Base-by-base conservation (phyloP, 225 moss, liverwort and hornwort species). In the Marchantia polymorpha region DNA sequence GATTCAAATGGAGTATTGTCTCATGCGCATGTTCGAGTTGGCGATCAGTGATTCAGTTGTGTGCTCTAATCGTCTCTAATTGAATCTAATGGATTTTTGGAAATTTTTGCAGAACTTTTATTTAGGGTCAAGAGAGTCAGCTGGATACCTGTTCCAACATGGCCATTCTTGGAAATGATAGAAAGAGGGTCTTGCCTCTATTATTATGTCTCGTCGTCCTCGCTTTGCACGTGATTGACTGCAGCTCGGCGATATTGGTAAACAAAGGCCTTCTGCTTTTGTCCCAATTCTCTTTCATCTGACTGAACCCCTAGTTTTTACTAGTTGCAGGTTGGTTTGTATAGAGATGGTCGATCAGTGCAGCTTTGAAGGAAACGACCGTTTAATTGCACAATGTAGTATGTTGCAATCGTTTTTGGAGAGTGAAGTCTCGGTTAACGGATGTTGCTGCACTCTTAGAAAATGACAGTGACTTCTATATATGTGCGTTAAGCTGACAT, bases 201-300 rank as follows among this genome's bases (percentile, higher is more conserved):
- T 48, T 14, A 6, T 49, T 73, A 25, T 29, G 74, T 58, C 52
- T 47, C 59, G 53, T 85, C n/a, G 39, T 72, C 69, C 27, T 85
- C 47, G 53, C 82, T 55, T 75, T 72, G 10, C 75, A 51, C 61
- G 39, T 76, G 26, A 56, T 75, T 16, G 47, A 61, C n/a, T 79
- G 76, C 48, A 27, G 64, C 66, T 81, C 81, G 12, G 69, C 63
- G 7, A 7, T 61, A 22, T 67, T 79, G 60, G 85, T 85, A 52
- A 64, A 79, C 65, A 64, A 31, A 26, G 49, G 19, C 59, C 16
- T 65, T 61, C 54, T 22, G 3, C 8, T 60, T 48, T 39, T 20
- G 22, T 17, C 26, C 39, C 39, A 2, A 5, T 39, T 39, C 39
- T 39, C 39, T 39, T 39, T 39, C 39, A 39, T 39, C 39, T 26